phyloP scores from a whole-genome alignment of 208 protist genomes.

The Strigomonas culicis region DNA sequence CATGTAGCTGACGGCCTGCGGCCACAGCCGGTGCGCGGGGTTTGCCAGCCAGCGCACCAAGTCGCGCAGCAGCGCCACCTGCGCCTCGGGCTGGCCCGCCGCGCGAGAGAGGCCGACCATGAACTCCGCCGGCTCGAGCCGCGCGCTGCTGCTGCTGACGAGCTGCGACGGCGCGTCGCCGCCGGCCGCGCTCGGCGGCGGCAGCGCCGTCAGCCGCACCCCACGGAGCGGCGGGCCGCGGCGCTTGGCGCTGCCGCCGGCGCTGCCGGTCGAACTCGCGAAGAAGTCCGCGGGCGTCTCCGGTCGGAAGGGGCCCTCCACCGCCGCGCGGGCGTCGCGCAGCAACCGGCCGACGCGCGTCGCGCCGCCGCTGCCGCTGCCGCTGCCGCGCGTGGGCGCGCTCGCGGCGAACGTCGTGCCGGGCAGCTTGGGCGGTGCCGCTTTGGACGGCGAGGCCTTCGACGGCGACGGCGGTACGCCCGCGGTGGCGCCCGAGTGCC shows the following conservation, averaged over 20 bases:
- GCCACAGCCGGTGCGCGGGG: slow-evolving; percentile 32
- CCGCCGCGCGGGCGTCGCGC: slow-evolving; percentile 51
- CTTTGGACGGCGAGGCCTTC: not conserved
- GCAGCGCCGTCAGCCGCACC: slow-evolving; percentile 8
- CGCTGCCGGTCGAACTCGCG: not conserved
- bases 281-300: slow-evolving; percentile 42
- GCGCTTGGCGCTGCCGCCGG: slow-evolving; percentile 4
- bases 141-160: slow-evolving; percentile 10
- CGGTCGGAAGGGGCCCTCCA: slow-evolving; percentile 39
- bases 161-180: not conserved
- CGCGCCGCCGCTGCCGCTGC: slow-evolving; percentile 1
- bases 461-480: not conserved
- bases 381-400: no score
- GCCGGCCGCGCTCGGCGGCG: no score
- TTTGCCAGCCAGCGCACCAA: slow-evolving; percentile 36
- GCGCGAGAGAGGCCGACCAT: slow-evolving; percentile 17
- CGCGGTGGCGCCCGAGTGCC: not conserved
- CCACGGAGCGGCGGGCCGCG: slow-evolving; percentile 9
- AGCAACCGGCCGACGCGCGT: slow-evolving; percentile 51
- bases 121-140: slow-evolving; percentile 20
- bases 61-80: slow-evolving; percentile 27
- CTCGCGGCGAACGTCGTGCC: no score
- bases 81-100: slow-evolving; percentile 15
- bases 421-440: no score
- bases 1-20: slow-evolving; percentile 16